Evolutionary conservation across 148 eudicot genomes (phyloP).

Genomic region (Cornus controversa): DNA sequence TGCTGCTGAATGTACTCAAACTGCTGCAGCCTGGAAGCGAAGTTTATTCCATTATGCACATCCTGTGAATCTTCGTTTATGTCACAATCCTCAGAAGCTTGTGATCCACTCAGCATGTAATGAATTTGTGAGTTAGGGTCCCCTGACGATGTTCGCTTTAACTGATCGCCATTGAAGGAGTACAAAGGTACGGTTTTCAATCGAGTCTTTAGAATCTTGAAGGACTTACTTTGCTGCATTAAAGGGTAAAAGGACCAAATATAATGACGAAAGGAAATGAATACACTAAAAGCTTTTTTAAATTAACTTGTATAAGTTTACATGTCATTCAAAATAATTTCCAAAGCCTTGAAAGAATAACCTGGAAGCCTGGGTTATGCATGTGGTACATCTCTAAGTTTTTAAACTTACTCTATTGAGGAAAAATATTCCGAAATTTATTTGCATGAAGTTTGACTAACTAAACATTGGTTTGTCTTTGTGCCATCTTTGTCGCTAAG

Average conservation of each 20-base stretch:
- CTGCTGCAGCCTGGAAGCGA: slow-evolving; percentile 62
- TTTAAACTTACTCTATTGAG: neutral
- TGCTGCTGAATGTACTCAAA: slow-evolving; percentile 69
- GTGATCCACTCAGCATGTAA: slow-evolving; percentile 24
- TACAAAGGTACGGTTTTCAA: slow-evolving; percentile 80
- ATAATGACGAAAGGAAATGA: neutral
- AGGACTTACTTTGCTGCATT: slow-evolving; percentile 44
- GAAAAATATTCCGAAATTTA: neutral
- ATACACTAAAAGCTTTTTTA: neutral
- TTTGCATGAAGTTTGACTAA: too few species aligned
- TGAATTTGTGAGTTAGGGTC: slow-evolving; percentile 26
- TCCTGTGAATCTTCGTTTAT: slow-evolving; percentile 32
- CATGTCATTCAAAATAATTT: neutral
- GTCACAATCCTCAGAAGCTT: slow-evolving; percentile 47
- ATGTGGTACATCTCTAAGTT: too few species aligned
- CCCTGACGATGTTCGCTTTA: slow-evolving; percentile 31
- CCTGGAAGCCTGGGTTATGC: too few species aligned
- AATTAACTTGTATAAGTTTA: neutral
- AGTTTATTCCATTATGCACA: slow-evolving; percentile 69
- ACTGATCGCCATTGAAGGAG: slow-evolving; percentile 59
- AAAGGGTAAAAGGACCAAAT: slow-evolving; percentile 1
- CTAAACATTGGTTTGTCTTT: too few species aligned
- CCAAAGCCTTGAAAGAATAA: neutral
- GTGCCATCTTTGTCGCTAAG: too few species aligned
- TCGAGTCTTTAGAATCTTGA: slow-evolving; percentile 83